Conservation (phyloP, 2,329 filamentous ascomycete genomes). For the Aspergillus spinulosporus region DNA sequence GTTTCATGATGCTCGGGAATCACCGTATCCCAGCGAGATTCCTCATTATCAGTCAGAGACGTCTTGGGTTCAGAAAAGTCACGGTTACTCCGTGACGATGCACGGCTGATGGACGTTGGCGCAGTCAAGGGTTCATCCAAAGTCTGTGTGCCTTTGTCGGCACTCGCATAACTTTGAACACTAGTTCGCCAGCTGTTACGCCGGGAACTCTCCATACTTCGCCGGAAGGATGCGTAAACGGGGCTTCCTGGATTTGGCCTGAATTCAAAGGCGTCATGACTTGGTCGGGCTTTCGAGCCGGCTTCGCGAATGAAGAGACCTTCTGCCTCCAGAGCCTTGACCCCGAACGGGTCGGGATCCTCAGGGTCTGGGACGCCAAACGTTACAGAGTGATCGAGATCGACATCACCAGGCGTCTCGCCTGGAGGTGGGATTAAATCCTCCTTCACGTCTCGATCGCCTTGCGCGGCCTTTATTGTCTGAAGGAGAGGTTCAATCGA, state of each 20-base stretch:
- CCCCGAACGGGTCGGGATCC: conserved; percentile 89
- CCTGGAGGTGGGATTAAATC: conserved; percentile 64
- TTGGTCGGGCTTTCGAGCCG: conserved; percentile 71
- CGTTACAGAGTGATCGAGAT: conserved; percentile 45
- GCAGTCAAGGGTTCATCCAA: conserved; percentile 50
- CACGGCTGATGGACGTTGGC: conserved; percentile 35
- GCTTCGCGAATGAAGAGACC: conserved; percentile 88
- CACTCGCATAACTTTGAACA: conserved; percentile 61
- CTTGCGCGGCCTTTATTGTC: conserved; percentile 85
- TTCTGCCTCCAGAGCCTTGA: conserved; percentile 78
- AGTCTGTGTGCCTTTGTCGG: conserved; percentile 68
- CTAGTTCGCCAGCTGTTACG: conserved; percentile 68
- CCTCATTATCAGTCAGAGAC: conserved; percentile 27
- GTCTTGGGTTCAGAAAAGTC: conserved; percentile 23
- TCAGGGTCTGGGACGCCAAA: conserved; percentile 79
- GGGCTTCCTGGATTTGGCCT: conserved; percentile 75
- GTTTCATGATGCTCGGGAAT: conserved; percentile 24
- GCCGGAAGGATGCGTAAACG: conserved; percentile 59
- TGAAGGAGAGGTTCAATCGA: conserved; percentile 67
- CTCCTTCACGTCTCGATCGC: conserved; percentile 72
- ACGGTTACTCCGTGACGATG: conserved; percentile 36
- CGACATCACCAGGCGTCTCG: conserved; percentile 74
- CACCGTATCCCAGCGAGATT: conserved; percentile 30
- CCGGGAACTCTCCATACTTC: conserved; percentile 67
- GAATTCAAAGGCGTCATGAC: conserved; percentile 80